Evolutionary conservation across 805 yeast genomes (phyloP).

Genomic region (Kregervanrija fluxuum): DNA sequence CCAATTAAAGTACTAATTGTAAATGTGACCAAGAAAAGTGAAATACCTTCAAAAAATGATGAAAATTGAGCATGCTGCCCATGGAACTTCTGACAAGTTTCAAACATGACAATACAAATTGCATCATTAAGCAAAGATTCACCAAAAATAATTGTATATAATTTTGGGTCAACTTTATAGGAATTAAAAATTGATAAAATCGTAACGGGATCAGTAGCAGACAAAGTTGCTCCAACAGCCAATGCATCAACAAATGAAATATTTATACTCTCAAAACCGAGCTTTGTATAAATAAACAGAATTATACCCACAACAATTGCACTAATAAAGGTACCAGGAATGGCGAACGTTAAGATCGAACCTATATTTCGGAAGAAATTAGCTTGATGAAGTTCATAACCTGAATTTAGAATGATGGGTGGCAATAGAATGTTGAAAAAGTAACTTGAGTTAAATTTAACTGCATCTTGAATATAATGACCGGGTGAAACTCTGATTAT

Average conservation of each 20-base stretch:
- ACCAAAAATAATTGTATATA: slow-evolving; percentile 95
- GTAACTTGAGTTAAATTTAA: slow-evolving; percentile 88
- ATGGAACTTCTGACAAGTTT: slow-evolving; percentile 93
- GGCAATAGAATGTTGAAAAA: slow-evolving; percentile 92
- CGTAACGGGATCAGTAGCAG: slow-evolving; percentile 98
- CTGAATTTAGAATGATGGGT: slow-evolving; percentile 92
- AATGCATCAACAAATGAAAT: slow-evolving; percentile 95
- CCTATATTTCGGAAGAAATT: slow-evolving; percentile 91
- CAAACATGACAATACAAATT: slow-evolving; percentile 97
- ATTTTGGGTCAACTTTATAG: slow-evolving; percentile 95
- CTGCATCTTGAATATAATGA: slow-evolving; percentile 94
- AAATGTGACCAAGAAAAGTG: slow-evolving; percentile 87
- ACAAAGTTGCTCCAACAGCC: slow-evolving; percentile 94
- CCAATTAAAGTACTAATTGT: slow-evolving; percentile 89
- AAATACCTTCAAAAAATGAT: slow-evolving; percentile 88
- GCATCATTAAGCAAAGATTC: slow-evolving; percentile 95
- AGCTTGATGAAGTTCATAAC: slow-evolving; percentile 93
- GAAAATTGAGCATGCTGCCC: slow-evolving; percentile 72
- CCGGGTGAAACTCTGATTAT: slow-evolving; percentile 90
- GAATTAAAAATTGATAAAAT: slow-evolving; percentile 94
- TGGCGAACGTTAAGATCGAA: slow-evolving; percentile 86
- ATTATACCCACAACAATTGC: slow-evolving; percentile 88
- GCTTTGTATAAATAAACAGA: slow-evolving; percentile 79
- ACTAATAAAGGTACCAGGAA: slow-evolving; percentile 92
- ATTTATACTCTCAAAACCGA: slow-evolving; percentile 83